These are phyloP conservation scores for Gyrodon lividus DNA, from an alignment of 768 basidiomycete species.

Conservation along the genomic window DNA sequence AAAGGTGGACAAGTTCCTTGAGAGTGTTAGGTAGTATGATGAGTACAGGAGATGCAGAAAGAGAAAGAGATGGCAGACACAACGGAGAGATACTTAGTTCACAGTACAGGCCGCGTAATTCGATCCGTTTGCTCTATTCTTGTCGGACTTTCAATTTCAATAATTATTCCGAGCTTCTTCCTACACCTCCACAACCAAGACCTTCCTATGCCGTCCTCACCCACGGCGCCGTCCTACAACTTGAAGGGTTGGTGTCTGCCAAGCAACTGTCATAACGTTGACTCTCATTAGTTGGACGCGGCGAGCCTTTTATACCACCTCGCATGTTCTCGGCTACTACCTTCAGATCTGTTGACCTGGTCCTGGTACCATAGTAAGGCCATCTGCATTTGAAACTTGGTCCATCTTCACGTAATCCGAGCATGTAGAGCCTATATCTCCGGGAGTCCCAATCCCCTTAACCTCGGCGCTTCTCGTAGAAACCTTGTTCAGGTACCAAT, in stretches of 20 bases:
- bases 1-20: background rate
- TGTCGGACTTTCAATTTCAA: constrained; percentile 5
- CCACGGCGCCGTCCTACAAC: background rate
- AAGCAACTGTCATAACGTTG: too few relatives aligned
- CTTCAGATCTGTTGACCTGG: too few relatives aligned
- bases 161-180: constrained; percentile 2
- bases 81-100: background rate
- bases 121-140: background rate
- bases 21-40: background rate
- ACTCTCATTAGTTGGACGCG: too few relatives aligned
- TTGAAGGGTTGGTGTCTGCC: too few relatives aligned
- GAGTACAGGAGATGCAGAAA: background rate
- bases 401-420: too few relatives aligned
- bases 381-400: too few relatives aligned
- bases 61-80: background rate
- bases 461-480: background rate
- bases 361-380: too few relatives aligned
- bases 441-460: too few relatives aligned
- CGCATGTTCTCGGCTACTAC: too few relatives aligned
- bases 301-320: too few relatives aligned
- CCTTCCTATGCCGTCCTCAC: too few relatives aligned
- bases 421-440: too few relatives aligned
- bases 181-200: background rate
- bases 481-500: background rate
- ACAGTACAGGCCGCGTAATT: constrained; percentile 17